Base-by-base conservation (phyloP, 2,329 filamentous ascomycete genomes). In the Exophiala oligosperma region DNA sequence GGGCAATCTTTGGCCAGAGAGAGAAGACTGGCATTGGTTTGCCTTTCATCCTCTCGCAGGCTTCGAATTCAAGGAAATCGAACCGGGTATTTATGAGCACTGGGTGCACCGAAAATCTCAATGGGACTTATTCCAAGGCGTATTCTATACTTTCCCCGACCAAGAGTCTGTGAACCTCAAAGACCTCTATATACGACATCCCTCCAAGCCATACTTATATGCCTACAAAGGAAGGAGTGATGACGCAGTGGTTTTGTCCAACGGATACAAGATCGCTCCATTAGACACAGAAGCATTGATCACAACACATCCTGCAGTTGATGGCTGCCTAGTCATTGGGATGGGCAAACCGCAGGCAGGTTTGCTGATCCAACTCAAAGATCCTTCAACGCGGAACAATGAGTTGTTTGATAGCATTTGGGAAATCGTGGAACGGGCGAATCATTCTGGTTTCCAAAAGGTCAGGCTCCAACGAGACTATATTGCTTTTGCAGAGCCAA, bases 221-320 rank as follows among this genome's bases (percentile, higher is more conserved):
- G 69, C 68, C 8, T 78, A 70, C 54, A 59, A 70, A 24, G 75
- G 75, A 1, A 67, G 77, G 1, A 60, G 63, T 9, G 77, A 79
- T 57, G 77, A 80, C 63, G 70, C 78, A 2, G 72, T 80, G 23
- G 72, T 79, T 0, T 66, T 79, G n/a, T 72, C 70, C 26, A 78
- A 75, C 56, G 77, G 77, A 1, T 72, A 76, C 48, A 80, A 79
- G 57, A 71, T 77, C 41, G 78, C 79, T 43, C 77, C 78, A 0
- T 56, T 76, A 2, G 66, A 69, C 2, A 72, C 77, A 64, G 77
- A 79, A 59, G 65, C 59, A 17, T 63, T 67, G 4, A 7, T 28
- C 26, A 28, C 26, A 28, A 28, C 26, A 7, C 4, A 28, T 7
- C 26, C 26, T 28, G 26, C 26, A 7, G 7, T 28, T 7, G 26